Conservation (phyloP, 1,284 basidiomycete genomes). For the Ganoderma leucocontextum region DNA sequence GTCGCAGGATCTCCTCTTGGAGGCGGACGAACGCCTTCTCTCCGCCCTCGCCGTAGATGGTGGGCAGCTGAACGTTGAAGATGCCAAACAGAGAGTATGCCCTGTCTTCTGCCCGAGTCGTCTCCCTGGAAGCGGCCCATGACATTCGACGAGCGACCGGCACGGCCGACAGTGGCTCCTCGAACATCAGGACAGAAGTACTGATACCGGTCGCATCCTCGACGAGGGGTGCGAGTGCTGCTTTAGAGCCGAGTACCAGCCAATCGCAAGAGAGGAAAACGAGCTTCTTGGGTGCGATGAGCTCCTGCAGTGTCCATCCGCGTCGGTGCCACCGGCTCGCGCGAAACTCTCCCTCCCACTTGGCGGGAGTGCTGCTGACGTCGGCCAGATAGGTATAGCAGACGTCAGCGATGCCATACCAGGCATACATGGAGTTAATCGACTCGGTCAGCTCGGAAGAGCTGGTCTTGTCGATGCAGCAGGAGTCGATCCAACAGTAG, state of each 20-base stretch:
- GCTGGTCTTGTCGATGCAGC: constrained; percentile 31
- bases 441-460: constrained; percentile 31
- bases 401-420: constrained; percentile 26
- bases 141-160: constrained; percentile 28
- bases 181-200: constrained; percentile 15
- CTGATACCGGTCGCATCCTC: constrained; percentile 25
- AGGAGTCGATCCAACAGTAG: constrained; percentile 28
- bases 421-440: constrained; percentile 30
- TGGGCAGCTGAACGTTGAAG: constrained; percentile 24
- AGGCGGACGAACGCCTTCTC: constrained; percentile 22
- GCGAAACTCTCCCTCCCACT: constrained; percentile 10
- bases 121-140: constrained; percentile 23
- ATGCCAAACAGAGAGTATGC: constrained; percentile 31
- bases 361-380: constrained; percentile 13
- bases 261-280: constrained; percentile 22
- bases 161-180: constrained; percentile 11
- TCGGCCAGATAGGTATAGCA: constrained; percentile 29
- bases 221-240: constrained; percentile 19
- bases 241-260: constrained; percentile 23
- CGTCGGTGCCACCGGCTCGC: constrained; percentile 25
- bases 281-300: constrained; percentile 26
- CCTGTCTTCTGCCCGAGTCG: constrained; percentile 22
- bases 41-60: constrained; percentile 26
- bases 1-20: constrained; percentile 28
- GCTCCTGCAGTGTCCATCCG: constrained; percentile 31